Evolutionary conservation across 441 rosid species (phyloP).

Genomic region (Arabidopsis hybrid): DNA sequence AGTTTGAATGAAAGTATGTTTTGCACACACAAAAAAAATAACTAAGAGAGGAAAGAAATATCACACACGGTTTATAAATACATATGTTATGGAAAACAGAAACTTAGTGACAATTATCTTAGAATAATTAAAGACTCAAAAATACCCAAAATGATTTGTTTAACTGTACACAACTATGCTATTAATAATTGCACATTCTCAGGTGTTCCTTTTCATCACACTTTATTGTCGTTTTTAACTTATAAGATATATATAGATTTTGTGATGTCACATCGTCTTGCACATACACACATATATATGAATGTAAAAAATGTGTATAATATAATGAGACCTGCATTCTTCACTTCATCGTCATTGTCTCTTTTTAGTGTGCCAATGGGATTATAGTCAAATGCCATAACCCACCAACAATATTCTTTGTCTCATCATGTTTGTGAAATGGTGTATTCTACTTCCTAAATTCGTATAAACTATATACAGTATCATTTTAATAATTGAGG

Average conservation of each 20-base stretch:
- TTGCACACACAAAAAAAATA: too few species aligned
- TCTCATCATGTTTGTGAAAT: constrained; percentile 39
- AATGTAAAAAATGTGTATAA: constrained; percentile 18
- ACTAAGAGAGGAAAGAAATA: too few species aligned
- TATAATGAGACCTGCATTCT: constrained; percentile 32
- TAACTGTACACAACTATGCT: constrained; percentile 34
- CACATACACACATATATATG: constrained; percentile 23
- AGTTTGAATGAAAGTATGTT: too few species aligned
- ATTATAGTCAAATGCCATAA: constrained; percentile 46
- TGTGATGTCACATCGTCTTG: constrained; percentile 47
- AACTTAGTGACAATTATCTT: constrained; percentile 32
- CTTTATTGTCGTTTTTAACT: constrained; percentile 20
- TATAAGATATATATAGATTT: constrained; percentile 27
- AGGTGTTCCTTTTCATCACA: constrained; percentile 46
- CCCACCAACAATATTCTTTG: constrained; percentile 42
- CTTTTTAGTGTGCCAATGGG: constrained; percentile 48
- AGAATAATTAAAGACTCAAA: constrained; percentile 25
- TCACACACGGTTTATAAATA: too few species aligned
- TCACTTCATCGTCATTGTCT: constrained; percentile 42
- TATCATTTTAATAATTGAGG: background rate
- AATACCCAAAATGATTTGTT: constrained; percentile 3
- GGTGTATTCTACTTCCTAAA: constrained; percentile 8
- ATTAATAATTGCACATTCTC: constrained; percentile 38
- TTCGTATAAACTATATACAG: background rate
- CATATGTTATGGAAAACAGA: background rate